Conservation (phyloP, 2,329 filamentous ascomycete species). For the Ambrosiella beaveri region DNA sequence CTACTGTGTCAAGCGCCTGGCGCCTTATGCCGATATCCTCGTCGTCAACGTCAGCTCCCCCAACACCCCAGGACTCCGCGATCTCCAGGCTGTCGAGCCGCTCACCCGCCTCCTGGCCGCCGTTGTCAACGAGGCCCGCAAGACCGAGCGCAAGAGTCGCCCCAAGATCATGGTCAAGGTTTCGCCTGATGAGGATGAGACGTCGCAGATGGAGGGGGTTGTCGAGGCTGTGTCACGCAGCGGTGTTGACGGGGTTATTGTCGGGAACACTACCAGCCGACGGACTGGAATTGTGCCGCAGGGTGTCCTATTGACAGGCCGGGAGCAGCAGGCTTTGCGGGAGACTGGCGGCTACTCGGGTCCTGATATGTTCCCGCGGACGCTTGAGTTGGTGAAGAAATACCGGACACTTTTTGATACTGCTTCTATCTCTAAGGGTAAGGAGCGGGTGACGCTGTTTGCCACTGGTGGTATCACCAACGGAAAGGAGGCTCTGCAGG, state of each 20-base stretch:
- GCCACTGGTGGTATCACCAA: slow-evolving; percentile 86
- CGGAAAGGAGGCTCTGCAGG: slow-evolving; percentile 63
- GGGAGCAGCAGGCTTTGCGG: slow-evolving; percentile 49
- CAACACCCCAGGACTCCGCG: slow-evolving; percentile 81
- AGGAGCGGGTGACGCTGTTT: slow-evolving; percentile 63
- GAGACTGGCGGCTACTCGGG: slow-evolving; percentile 85
- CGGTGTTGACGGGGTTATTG: slow-evolving; percentile 87
- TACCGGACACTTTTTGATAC: slow-evolving; percentile 56
- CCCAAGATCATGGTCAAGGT: slow-evolving; percentile 90
- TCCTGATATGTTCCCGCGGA: slow-evolving; percentile 71
- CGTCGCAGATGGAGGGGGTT: slow-evolving; percentile 72
- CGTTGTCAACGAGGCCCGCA: slow-evolving; percentile 62
- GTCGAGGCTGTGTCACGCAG: slow-evolving; percentile 68
- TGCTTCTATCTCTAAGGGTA: slow-evolving; percentile 18
- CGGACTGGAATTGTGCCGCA: slow-evolving; percentile 53
- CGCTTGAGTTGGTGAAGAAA: slow-evolving; percentile 57
- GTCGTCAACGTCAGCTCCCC: slow-evolving; percentile 96
- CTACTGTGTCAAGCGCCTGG: slow-evolving; percentile 71
- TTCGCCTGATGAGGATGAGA: slow-evolving; percentile 80
- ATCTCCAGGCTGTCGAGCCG: slow-evolving; percentile 70
- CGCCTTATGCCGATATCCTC: slow-evolving; percentile 81
- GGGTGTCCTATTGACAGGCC: slow-evolving; percentile 43
- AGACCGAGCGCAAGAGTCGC: slow-evolving; percentile 50
- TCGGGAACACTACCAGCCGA: slow-evolving; percentile 83
- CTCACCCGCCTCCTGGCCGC: slow-evolving; percentile 64